phyloP scores from a whole-genome alignment of 495 filamentous ascomycete species.

The Rhypophila decipiens region DNA sequence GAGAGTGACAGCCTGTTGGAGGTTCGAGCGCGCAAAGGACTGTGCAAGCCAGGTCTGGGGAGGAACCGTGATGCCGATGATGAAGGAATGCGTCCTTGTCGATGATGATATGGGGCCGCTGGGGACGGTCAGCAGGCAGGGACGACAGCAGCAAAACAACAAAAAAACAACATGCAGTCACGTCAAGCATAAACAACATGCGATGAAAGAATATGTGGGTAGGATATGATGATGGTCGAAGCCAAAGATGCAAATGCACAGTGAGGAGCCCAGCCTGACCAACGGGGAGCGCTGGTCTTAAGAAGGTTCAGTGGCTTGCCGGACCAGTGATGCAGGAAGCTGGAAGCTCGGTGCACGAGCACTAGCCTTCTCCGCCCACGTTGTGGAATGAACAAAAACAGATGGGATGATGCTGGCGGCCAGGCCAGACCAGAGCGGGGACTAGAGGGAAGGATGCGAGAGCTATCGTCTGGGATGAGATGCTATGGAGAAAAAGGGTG shows the following conservation, averaged over 20 bases:
- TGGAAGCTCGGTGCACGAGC: conserved; percentile 21
- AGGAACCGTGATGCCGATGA: not conserved
- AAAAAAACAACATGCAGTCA: conserved; percentile 10
- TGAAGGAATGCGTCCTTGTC: not conserved
- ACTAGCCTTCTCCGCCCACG: conserved; percentile 20
- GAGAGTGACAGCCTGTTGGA: no score
- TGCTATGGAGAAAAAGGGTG: conserved; percentile 4
- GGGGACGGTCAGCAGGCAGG: conserved; percentile 6
- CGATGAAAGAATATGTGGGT: conserved; percentile 9
- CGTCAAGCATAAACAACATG: conserved; percentile 13
- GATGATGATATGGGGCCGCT: conserved; percentile 7
- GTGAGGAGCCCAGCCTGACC: conserved; percentile 4
- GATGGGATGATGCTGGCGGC: conserved; percentile 3
- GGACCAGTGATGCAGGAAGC: conserved; percentile 16
- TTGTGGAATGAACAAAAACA: conserved; percentile 16
- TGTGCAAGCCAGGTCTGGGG: not conserved
- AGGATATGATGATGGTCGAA: conserved; percentile 17
- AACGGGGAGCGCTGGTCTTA: conserved; percentile 12
- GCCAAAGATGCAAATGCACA: conserved; percentile 13
- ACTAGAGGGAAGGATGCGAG: conserved; percentile 6
- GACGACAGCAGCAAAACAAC: conserved; percentile 3
- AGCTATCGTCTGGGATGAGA: conserved; percentile 10
- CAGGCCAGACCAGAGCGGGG: conserved; percentile 9
- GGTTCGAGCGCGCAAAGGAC: no score
- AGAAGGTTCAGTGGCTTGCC: conserved; percentile 15